Conservation (phyloP, 306 rosid species). For the Dalbergia cultrata region DNA sequence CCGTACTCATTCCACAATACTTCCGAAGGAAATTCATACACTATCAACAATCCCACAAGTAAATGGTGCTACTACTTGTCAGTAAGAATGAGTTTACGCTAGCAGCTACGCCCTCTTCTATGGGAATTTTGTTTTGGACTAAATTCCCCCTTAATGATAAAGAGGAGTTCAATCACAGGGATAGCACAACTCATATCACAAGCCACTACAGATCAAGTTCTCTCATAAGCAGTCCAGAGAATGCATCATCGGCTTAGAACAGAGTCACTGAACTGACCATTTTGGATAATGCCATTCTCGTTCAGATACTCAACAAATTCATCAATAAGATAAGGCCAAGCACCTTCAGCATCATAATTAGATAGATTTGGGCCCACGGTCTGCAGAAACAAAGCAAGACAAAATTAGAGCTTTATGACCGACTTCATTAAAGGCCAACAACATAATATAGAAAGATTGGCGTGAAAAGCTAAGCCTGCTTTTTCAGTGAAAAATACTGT, state of each 20-base stretch:
- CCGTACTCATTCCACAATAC: conserved; percentile 40
- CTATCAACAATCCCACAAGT: conserved; percentile 52
- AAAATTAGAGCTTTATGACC: conserved; percentile 12
- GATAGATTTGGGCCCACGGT: conserved; percentile 72
- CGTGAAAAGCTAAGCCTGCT: background rate
- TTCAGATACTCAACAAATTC: conserved; percentile 92
- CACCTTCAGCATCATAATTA: conserved; percentile 95
- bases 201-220: conserved; percentile 32
- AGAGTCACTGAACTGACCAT: conserved; percentile 52
- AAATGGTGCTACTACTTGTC: conserved; percentile 45
- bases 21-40: conserved; percentile 42
- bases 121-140: conserved; percentile 16
- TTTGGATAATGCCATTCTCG: conserved; percentile 77
- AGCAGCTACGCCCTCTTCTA: conserved; percentile 44
- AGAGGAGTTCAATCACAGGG: conserved; percentile 39
- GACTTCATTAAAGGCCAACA: background rate
- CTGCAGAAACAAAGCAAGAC: conserved; percentile 55
- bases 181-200: conserved; percentile 34
- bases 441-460: background rate
- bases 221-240: conserved; percentile 25
- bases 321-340: conserved; percentile 98
- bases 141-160: conserved; percentile 19
- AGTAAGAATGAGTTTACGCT: conserved; percentile 49
- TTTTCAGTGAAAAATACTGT: background rate
- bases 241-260: conserved; percentile 52